Evolutionary conservation across 2,329 filamentous ascomycete genomes (phyloP), one percentile per base, ranked within the genome.

Genomic region (Cadophora malorum): DNA sequence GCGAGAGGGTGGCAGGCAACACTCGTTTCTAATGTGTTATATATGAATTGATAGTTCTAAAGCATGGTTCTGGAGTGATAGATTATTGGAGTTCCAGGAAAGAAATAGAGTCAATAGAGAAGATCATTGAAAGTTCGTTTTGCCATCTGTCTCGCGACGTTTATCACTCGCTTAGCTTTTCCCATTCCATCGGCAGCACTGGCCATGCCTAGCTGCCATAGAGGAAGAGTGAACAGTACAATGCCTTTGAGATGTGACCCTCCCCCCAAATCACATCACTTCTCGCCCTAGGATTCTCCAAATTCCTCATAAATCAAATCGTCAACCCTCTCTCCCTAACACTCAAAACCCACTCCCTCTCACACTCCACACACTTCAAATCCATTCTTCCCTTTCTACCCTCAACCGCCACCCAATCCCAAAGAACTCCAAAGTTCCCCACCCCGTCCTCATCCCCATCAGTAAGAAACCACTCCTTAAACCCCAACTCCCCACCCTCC

Each of bases 331-430:
- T 41, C 56, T 59, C 35, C 35, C 56, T 41, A 45, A 59, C 21
- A 14, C 4, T 41, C 10, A 59, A 7, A 41, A 45, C 33, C 56
- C 56, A 59, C 12, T 59, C 56, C 12, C 12, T 41, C 35, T 45
- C 56, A 45, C 56, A 59, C 33, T 25, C 14, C 21, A 21, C 41
- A 28, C 56, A 59, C 33, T 23, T 59, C 41, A 59, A 21, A 41
- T 45, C 56, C 35, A 59, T 28, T 10, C n/a, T 45, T n/a, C 56
- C 56, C 14, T 6, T 38, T 35, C 56, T 23, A 12, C 56, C 56
- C 56, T 59, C 56, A 25, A 59, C 56, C 10, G 35, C 10, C 4
- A 59, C 12, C 33, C 35, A 59, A 59, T 59, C 56, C 21, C 33
- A 45, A 35, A 59, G 10, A 1, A 28, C 35, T 3, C 12, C 33